phyloP scores from a whole-genome alignment of 129 eudicot species.

The Tanacetum coccineum region DNA sequence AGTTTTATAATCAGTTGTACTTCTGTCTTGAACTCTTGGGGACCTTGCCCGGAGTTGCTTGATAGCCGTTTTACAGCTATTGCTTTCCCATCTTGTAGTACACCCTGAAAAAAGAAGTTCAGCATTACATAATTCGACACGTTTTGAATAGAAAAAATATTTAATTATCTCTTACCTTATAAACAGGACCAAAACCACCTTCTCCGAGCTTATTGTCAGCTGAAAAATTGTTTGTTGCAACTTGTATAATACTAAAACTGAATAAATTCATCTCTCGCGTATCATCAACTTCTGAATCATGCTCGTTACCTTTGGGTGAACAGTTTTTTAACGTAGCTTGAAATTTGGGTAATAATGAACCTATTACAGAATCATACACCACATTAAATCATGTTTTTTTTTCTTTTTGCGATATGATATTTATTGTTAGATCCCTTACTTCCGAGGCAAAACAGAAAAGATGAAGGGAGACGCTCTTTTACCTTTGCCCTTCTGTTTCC shows the following conservation, averaged over 20 bases:
- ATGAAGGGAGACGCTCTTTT: too few species aligned
- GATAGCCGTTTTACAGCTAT: constrained; percentile 53
- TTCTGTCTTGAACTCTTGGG: constrained; percentile 49
- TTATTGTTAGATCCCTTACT: too few species aligned
- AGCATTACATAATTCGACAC: too few species aligned
- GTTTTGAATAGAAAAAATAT: too few species aligned
- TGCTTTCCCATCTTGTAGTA: constrained; percentile 35
- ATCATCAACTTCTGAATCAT: constrained; percentile 17
- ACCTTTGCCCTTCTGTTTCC: constrained; percentile 1
- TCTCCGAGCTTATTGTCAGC: constrained; percentile 39
- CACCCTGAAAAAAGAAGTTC: constrained; percentile 25
- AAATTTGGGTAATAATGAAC: constrained; percentile 1
- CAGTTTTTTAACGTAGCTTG: neutral
- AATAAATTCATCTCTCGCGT: constrained; percentile 24
- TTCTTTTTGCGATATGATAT: too few species aligned
- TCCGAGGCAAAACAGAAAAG: too few species aligned
- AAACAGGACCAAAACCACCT: constrained; percentile 62
- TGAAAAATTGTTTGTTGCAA: constrained; percentile 39
- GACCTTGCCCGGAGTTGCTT: constrained; percentile 46
- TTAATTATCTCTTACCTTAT: constrained; percentile 39
- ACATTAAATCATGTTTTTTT: too few species aligned
- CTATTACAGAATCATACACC: neutral
- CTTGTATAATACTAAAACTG: constrained; percentile 4
- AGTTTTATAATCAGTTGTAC: constrained; percentile 39
- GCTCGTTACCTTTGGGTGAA: neutral